These are phyloP conservation scores for Cyclocybe cylindracea DNA, from an alignment of 768 basidiomycete species.

Conservation along the genomic window DNA sequence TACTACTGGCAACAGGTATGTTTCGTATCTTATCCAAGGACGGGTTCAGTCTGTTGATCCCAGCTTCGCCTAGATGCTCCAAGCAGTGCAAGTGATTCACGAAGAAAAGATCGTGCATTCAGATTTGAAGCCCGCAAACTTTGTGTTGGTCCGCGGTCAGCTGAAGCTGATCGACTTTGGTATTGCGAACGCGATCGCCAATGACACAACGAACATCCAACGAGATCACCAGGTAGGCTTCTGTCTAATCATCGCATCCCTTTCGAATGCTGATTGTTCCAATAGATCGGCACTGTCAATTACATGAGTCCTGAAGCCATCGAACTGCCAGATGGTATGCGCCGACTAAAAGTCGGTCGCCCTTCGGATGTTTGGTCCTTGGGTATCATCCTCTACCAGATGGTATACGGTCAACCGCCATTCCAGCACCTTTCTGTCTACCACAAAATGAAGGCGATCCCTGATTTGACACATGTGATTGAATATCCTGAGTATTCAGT, in stretches of 20 bases:
- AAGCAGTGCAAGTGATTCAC: conserved; percentile 98
- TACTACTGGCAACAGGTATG: conserved; percentile 96
- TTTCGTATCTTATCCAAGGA: neutral
- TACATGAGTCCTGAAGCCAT: conserved; percentile 99
- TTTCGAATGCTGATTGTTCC: neutral
- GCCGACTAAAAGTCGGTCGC: conserved; percentile 91
- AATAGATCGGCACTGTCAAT: conserved; percentile 92
- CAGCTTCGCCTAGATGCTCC: conserved; percentile 73
- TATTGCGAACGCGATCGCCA: conserved; percentile 98
- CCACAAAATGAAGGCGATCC: conserved; percentile 94
- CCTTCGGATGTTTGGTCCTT: conserved; percentile 98
- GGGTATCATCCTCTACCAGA: conserved; percentile 97
- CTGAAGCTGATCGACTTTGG: conserved; percentile 99
- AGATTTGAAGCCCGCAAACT: conserved; percentile 98
- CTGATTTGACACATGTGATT: conserved; percentile 73
- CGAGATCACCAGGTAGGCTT: conserved; percentile 83
- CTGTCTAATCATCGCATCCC: neutral
- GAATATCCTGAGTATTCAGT: conserved; percentile 75
- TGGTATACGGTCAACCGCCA: conserved; percentile 94
- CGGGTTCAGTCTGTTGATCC: neutral
- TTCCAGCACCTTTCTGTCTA: conserved; percentile 83
- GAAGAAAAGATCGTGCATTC: conserved; percentile 99
- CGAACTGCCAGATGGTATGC: conserved; percentile 82
- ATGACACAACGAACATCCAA: conserved; percentile 98
- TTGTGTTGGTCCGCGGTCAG: conserved; percentile 92